Evolutionary conservation across 2,329 filamentous ascomycete genomes (phyloP), one percentile per base, ranked within the genome.

Genomic region (Claviceps sp.): DNA sequence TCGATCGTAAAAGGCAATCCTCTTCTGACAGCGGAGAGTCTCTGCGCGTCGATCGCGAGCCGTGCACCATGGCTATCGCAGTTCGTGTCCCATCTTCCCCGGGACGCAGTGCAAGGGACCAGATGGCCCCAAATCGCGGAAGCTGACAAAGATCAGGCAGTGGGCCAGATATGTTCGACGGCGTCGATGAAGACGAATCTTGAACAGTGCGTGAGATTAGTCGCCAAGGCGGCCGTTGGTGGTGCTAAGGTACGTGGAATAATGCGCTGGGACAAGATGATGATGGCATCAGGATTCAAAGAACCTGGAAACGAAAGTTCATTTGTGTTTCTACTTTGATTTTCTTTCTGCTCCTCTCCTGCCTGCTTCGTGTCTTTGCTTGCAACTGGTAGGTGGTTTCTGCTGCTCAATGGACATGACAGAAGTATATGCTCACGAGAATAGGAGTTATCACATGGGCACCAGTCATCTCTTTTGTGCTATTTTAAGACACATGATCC

Each of bases 111-210:
- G 30, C 30, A 34, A 34, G 17, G 41, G 41, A 14, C 19, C 11
- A 43, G 19, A 24, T 14, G 19, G 22, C 11, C 4, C 3, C 11
- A 24, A 2, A 43, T 14, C 42, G 24, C 42, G 42, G 26, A 13
- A 47, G 19, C 38, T 41, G 14, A 38, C 48, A 30, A 50, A 7
- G 16, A 26, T 34, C 37, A 57, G 89, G 89, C 89, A 58, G 76
- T 95, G 46, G 90, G 89, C 38, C 91, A 96, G 70, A 81, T 96
- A 68, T 90, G 89, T 70, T 90, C 89, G 40, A 94, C 88, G 54
- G 76, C 82, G 55, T 86, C 80, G 57, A 82, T 93, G 73, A 70
- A 78, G 57, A 78, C 85, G 61, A 97, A 96, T 66, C 80, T 96
- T 45, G 73, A 78, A 48, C 85, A 91, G 67, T 95, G 89, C 67